Base-by-base conservation (phyloP, 2,329 filamentous ascomycete genomes). In the Thelonectria rubi region DNA sequence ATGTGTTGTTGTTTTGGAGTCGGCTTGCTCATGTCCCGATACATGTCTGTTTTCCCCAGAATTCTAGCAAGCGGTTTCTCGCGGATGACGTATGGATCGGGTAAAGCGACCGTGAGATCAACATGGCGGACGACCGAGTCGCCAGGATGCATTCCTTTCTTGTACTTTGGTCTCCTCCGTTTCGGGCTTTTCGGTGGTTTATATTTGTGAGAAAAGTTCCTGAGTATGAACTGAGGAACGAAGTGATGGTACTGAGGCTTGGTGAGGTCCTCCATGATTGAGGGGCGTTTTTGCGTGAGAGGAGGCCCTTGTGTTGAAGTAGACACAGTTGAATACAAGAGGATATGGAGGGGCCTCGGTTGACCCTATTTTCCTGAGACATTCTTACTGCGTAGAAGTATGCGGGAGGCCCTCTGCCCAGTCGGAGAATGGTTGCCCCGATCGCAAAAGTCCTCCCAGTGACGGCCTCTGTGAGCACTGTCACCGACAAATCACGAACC, bases 11-110 rank as follows among this genome's bases (percentile, higher is more conserved):
- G 42, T 7, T 56, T 51, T 12, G 17, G 17, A 3, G 57, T 59
- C n/a, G 65, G 39, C 21, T 57, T 56, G 6, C 9, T 47, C 9
- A 53, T 65, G 55, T 74, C 64, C 15, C 63, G 56, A 57, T 74
- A 75, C 72, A 75, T 73, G 49, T 73, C 60, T 11, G 59, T 46
- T 12, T 65, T 48, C 1, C 73, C 72, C 11, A 70, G 63, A 11
- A 73, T 62, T 3, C 72, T 61, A 12, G 58, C 54, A 3, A 73
- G 63, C 2, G 65, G 61, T 1, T 57, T 63, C 51, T 71, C 69
- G n/a, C 66, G 50, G 11, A 73, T 54, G 1, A 11, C 21, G 15
- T 64, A 55, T 0, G 57, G 54, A 3, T 68, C 59, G 4, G 34
- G 39, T 5, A 18, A 39, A 4, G 24, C 4, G 32, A 34, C 32